phyloP scores from a whole-genome alignment of 306 rosid genomes.

The Spatholobus suberectus region DNA sequence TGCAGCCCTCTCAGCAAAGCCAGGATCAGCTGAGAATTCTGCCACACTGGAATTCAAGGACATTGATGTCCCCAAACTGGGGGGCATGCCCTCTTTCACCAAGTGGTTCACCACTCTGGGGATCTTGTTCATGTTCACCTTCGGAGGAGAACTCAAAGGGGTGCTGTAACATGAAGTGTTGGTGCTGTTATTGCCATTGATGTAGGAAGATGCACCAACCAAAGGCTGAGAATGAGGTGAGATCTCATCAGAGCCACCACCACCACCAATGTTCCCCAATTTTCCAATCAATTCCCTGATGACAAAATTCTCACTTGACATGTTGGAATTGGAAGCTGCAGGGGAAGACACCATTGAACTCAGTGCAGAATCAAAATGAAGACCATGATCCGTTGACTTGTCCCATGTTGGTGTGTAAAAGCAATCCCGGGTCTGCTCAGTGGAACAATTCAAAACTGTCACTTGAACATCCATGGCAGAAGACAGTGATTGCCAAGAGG shows the following conservation, averaged over 20 bases:
- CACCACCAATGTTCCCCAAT: conserved; percentile 66
- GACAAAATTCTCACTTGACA: conserved; percentile 60
- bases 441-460: conserved; percentile 44
- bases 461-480: conserved; percentile 62
- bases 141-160: conserved; percentile 75
- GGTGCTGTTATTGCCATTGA: conserved; percentile 51
- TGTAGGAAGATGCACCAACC: conserved; percentile 40
- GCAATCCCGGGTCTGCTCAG: conserved; percentile 58
- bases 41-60: conserved; percentile 70
- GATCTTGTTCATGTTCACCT: conserved; percentile 39
- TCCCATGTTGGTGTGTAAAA: conserved; percentile 63
- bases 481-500: conserved; percentile 63
- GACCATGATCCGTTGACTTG: conserved; percentile 47
- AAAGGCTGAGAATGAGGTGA: conserved; percentile 51
- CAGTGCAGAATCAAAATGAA: conserved; percentile 71
- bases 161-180: conserved; percentile 70
- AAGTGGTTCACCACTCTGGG: conserved; percentile 36
- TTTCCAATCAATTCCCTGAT: conserved; percentile 76
- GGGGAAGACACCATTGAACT: conserved; percentile 87
- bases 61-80: conserved; percentile 51
- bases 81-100: conserved; percentile 44
- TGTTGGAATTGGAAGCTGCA: conserved; percentile 71
- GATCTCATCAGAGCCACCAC: conserved; percentile 62
- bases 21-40: conserved; percentile 83
- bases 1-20: conserved; percentile 93